A percentile compares a stretch with the other conserved stretches of the same genome.
phyloP scores from a whole-genome alignment of 1,284 basidiomycete species.

The Xerocomus minutiporus region DNA sequence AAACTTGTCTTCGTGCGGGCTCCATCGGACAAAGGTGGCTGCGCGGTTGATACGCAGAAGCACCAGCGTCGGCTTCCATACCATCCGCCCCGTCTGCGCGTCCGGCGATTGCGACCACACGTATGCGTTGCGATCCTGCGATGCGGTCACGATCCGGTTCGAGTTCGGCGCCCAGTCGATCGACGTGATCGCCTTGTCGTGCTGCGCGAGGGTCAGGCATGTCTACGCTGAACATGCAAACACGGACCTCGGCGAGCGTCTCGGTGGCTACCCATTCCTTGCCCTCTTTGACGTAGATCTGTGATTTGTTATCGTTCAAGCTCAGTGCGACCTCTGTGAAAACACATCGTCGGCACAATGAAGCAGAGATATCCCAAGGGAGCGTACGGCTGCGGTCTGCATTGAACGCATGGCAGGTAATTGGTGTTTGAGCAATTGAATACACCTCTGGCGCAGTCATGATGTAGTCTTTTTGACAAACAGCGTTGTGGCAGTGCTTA shows the following conservation, averaged over 20 bases:
- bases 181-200: conserved; percentile 97
- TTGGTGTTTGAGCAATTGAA: conserved; percentile 75
- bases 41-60: conserved; percentile 93
- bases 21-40: conserved; percentile 95
- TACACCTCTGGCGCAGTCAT: conserved; percentile 79
- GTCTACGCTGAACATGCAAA: not conserved
- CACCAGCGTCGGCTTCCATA: conserved; percentile 98
- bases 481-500: not conserved
- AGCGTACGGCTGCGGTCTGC: conserved; percentile 80
- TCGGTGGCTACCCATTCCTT: conserved; percentile 75
- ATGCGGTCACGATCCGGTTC: conserved; percentile 97
- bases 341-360: conserved; percentile 12
- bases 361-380: not conserved
- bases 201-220: conserved; percentile 44
- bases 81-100: conserved; percentile 58
- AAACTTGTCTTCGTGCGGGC: conserved; percentile 97
- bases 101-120: conserved; percentile 89
- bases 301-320: conserved; percentile 86
- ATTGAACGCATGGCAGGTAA: conserved; percentile 92
- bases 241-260: conserved; percentile 78
- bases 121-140: conserved; percentile 98
- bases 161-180: conserved; percentile 98
- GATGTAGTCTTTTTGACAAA: not conserved
- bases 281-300: conserved; percentile 71
- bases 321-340: conserved; percentile 85